Evolutionary conservation across 495 filamentous ascomycete species (phyloP).

Genomic region (Penicillium angulare): DNA sequence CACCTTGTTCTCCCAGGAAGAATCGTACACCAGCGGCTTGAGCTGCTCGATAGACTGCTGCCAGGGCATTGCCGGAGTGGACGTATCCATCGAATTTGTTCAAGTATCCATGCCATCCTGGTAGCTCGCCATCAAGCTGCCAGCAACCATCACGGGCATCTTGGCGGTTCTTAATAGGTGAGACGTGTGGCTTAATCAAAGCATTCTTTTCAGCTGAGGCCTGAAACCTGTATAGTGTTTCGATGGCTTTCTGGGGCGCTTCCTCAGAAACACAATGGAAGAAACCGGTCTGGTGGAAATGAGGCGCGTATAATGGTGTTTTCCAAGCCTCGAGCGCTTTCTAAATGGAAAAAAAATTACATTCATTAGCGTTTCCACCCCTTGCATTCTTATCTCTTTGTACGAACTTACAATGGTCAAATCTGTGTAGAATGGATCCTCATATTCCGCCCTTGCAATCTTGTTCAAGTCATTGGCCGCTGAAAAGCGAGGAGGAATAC

Average conservation of each 20-base stretch:
- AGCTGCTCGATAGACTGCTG: constrained; percentile 22
- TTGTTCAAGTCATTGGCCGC: constrained; percentile 56
- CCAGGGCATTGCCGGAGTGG: constrained; percentile 46
- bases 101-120: constrained; percentile 55
- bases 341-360: constrained; percentile 23
- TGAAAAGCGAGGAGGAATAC: constrained; percentile 28
- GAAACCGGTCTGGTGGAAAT: constrained; percentile 56
- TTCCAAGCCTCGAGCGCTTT: constrained; percentile 52
- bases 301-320: constrained; percentile 48
- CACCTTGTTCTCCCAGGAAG: constrained; percentile 28
- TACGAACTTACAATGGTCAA: constrained; percentile 27
- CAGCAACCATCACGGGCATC: constrained; percentile 42
- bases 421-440: constrained; percentile 53
- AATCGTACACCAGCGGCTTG: constrained; percentile 35
- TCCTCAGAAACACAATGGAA: constrained; percentile 47
- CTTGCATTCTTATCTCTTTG: neutral
- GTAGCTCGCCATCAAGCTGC: constrained; percentile 45
- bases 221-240: constrained; percentile 44
- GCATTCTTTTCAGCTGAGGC: constrained; percentile 38
- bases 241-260: constrained; percentile 46
- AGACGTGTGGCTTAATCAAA: constrained; percentile 33
- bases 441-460: constrained; percentile 56
- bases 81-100: constrained; percentile 55
- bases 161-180: constrained; percentile 26
- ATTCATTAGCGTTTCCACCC: neutral